phyloP scores from a whole-genome alignment of 164 flowering plant species.

The Taxillus chinensis region DNA sequence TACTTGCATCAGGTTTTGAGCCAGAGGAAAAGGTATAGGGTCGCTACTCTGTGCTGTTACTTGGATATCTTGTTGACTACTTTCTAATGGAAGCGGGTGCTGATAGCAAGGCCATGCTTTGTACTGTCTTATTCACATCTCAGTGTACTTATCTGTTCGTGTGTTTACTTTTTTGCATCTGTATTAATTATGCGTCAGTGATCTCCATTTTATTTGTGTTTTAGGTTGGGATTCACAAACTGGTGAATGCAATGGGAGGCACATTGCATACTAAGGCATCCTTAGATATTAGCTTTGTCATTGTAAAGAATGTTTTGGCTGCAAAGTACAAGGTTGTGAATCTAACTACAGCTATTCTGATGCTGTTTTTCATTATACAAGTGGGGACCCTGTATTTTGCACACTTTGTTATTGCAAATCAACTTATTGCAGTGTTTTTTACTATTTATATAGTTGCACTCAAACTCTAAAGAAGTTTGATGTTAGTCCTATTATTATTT shows the following conservation, averaged over 20 bases:
- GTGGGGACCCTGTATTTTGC: too few relatives aligned
- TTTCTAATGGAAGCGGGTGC: too few relatives aligned
- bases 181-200: too few relatives aligned
- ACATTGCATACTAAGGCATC: conserved; percentile 44
- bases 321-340: conserved; percentile 81
- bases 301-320: conserved; percentile 79
- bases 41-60: not conserved
- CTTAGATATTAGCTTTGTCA: conserved; percentile 68
- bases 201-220: conserved; percentile 4
- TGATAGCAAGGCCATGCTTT: too few relatives aligned
- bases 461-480: too few relatives aligned
- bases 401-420: too few relatives aligned
- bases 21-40: conserved; percentile 68
- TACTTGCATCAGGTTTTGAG: conserved; percentile 83
- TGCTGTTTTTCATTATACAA: not conserved
- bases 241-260: conserved; percentile 90
- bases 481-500: too few relatives aligned
- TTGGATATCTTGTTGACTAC: not conserved
- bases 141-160: too few relatives aligned
- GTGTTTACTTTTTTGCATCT: not conserved
- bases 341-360: not conserved
- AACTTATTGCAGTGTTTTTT: too few relatives aligned
- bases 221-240: conserved; percentile 58
- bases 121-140: too few relatives aligned
- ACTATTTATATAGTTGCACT: too few relatives aligned